Evolutionary conservation across 2,329 filamentous ascomycete genomes (phyloP), one percentile per base, ranked within the genome.

Genomic region (Lachnellula subtilissima): DNA sequence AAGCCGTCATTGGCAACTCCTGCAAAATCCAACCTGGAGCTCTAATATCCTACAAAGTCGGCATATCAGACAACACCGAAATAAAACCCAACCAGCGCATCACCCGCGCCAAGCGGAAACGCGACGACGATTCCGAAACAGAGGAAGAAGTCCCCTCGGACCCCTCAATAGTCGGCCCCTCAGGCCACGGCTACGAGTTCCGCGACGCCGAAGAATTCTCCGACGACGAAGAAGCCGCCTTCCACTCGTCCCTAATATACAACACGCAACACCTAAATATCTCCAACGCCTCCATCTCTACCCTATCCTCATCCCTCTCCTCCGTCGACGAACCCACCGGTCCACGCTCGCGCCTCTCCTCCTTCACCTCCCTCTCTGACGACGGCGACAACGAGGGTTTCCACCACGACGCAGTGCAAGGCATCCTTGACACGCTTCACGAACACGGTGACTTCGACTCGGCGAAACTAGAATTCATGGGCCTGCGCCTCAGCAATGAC

Each of bases 381-480:
- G 80, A 84, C 52, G 80, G 83, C 52, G 76, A 74, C 58, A 75
- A 79, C 22, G 78, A 81, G 56, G 78, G 85, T 56, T 97, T 97
- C 79, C 89, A 96, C 70, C 80, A 87, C 59, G 93, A 97, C 67
- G 93, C 93, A 25, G 89, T 93, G 3, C 80, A 86, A 61, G 93
- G 90, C 58, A 82, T 97, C n/a, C 81, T 92, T 59, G 92, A 97
- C 67, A 89, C 91, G 23, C 79, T 97, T 43, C 86, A 88, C 51
- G 87, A 86, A 22, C 82, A 83, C 14, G 83, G 85, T 11, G 89
- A 95, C 69, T 94, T 96, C 61, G 92, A 96, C 67, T 79, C 78
- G 2, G 82, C 84, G 50, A 91, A 93, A 70, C 82, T 97, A 36
- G 94, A 99, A 71, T 88, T 99, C 60, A 96, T 92, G 77, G 89